Conservation (phyloP, 2,329 filamentous ascomycete species). For the Hypomyces perniciosus region DNA sequence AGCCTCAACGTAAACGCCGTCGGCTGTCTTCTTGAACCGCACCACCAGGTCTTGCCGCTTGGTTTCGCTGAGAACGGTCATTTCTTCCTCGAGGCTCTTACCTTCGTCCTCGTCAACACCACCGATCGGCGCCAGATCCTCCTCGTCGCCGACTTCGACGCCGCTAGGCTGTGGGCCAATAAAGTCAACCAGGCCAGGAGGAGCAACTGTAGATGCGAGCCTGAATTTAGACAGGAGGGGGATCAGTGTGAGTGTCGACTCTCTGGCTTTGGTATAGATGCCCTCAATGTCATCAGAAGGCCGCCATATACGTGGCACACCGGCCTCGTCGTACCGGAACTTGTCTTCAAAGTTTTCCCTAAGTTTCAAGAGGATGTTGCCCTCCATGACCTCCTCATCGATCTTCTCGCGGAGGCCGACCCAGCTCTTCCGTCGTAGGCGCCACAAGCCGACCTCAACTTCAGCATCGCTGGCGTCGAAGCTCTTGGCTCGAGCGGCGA, state of each 20-base stretch:
- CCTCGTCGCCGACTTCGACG: slow-evolving; percentile 77
- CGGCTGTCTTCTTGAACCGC: slow-evolving; percentile 96
- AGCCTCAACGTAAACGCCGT: slow-evolving; percentile 95
- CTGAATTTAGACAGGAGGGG: slow-evolving; percentile 83
- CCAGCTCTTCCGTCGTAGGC: slow-evolving; percentile 91
- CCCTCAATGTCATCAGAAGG: slow-evolving; percentile 97
- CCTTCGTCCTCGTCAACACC: slow-evolving; percentile 93
- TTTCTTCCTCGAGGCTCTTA: slow-evolving; percentile 92
- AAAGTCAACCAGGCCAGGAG: slow-evolving; percentile 79
- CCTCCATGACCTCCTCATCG: slow-evolving; percentile 97
- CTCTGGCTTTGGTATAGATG: slow-evolving; percentile 83
- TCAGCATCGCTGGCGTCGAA: slow-evolving; percentile 90
- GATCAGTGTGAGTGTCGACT: slow-evolving; percentile 86
- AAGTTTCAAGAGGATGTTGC: slow-evolving; percentile 89
- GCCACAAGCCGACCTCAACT: slow-evolving; percentile 88
- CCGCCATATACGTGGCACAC: slow-evolving; percentile 93
- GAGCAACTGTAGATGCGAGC: slow-evolving; percentile 64
- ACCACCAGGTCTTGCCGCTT: slow-evolving; percentile 89
- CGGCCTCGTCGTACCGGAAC: slow-evolving; percentile 93
- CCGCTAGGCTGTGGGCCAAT: slow-evolving; percentile 71
- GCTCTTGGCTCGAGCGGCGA: slow-evolving; percentile 82
- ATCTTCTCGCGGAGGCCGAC: slow-evolving; percentile 82
- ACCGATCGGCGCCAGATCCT: slow-evolving; percentile 81
- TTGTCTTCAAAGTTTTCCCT: slow-evolving; percentile 99
- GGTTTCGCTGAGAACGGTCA: slow-evolving; percentile 84